Conservation (phyloP, 2,329 filamentous ascomycete genomes). For the Botryotinia calthae region DNA sequence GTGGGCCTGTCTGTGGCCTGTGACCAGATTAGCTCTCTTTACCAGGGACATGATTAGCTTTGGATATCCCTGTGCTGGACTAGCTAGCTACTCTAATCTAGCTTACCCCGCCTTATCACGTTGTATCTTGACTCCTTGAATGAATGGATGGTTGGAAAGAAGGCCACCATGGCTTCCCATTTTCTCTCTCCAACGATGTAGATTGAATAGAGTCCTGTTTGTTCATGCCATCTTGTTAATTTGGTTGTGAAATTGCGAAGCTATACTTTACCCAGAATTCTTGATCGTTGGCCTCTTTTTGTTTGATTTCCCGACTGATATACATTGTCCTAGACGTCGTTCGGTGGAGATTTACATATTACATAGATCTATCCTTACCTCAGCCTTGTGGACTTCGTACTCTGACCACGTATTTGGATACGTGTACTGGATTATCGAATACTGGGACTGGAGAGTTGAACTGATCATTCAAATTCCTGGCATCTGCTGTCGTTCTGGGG, state of each 20-base stretch:
- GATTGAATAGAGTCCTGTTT: neutral
- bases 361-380: neutral
- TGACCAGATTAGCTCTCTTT: neutral
- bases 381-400: neutral
- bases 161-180: neutral
- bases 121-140: neutral
- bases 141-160: neutral
- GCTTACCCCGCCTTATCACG: constrained; percentile 6
- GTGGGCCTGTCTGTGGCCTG: neutral
- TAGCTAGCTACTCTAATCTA: neutral
- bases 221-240: neutral
- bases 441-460: neutral
- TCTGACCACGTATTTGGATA: neutral
- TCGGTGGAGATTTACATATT: too few species aligned
- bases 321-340: neutral
- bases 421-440: neutral
- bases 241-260: neutral
- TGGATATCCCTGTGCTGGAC: neutral
- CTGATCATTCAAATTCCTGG: neutral
- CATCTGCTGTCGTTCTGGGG: too few species aligned
- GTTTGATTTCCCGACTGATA: neutral
- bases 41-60: neutral
- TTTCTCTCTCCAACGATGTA: neutral
- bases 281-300: neutral
- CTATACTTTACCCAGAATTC: neutral